Conservation (phyloP, 2,329 filamentous ascomycete species). For the Phyllachora maydis region DNA sequence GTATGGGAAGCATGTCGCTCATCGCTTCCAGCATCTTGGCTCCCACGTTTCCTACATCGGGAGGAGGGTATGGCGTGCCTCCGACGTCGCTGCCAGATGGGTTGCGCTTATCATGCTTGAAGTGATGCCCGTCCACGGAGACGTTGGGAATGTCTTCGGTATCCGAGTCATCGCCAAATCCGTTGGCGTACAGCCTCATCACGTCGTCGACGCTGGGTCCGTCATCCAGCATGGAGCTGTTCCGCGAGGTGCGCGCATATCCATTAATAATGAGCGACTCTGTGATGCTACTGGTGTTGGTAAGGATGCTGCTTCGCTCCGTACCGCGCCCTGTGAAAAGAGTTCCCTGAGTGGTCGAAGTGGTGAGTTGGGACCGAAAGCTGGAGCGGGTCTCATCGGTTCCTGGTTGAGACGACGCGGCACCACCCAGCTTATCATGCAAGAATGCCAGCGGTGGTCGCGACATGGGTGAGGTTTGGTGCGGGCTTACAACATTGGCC, state of each 20-base stretch:
- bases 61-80: no score
- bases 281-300: constrained; percentile 49
- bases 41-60: no score
- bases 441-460: constrained; percentile 9
- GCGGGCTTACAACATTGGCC: constrained; percentile 1
- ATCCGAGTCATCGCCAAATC: constrained; percentile 31
- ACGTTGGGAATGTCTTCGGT: constrained; percentile 13
- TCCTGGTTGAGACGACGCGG: no score
- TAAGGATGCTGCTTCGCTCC: constrained; percentile 64
- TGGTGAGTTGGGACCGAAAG: constrained; percentile 32
- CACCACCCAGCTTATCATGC: no score
- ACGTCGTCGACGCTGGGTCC: constrained; percentile 45
- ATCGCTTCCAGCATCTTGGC: constrained; percentile 18
- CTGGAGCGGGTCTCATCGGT: constrained; percentile 30
- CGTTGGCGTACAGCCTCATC: constrained; percentile 48
- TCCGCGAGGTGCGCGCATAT: constrained; percentile 10
- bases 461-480: constrained; percentile 1
- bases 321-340: constrained; percentile 29
- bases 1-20: constrained; percentile 13
- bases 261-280: constrained; percentile 20
- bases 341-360: constrained; percentile 35
- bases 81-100: no score
- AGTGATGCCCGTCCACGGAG: no score
- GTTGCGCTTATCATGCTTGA: no score
- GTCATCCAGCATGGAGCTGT: constrained; percentile 18